Base-by-base conservation (phyloP, 345 rosid genomes). In the Reutealis trisperma region DNA sequence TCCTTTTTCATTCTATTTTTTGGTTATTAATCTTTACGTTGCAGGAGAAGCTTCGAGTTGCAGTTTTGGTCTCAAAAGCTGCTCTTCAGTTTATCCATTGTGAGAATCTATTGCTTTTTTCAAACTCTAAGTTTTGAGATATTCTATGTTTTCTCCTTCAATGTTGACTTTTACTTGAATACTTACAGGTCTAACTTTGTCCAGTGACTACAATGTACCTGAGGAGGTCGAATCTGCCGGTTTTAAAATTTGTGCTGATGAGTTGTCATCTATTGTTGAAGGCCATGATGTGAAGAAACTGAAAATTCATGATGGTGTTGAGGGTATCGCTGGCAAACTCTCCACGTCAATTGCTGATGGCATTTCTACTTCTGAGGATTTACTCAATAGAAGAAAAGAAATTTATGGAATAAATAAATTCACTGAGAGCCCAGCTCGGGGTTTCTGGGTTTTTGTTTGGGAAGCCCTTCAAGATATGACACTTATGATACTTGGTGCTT, bases 391-490 rank as follows among this genome's bases (percentile, higher is more conserved):
- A 74, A 90, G 99, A 79, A 84, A 86, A 82, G 73, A 66, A 22
- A 77, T 90, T n/a, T 91, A 88, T 82, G 98, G 99, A 84, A 73
- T 90, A 75, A 95, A 95, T 83, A 92, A 86, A 70, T 95, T 95
- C 81, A 79, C 90, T 0, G 98, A 95, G 83, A 89, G 92, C 71
- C 97, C 96, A 0, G 55, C 41, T 21, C 89, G 85, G 57, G 94
- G 99, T 51, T 95, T 87, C 75, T 95, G 93, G 97, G 78, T 95
- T 79, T 94, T 84, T 77, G 95, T 94, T 3, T 94, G 95, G 97
- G 98, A 94, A 87, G 98, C 98, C 52, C 89, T 94, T 67, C 97
- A 91, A 22, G 97, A 94, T 64, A 93, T 84, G 91, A 93, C 98
- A 12, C 92, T 94, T 0, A 90, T 93, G 97, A 94, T 94, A 74